Conservation (phyloP, 768 basidiomycete species). For the Pholiota molesta region DNA sequence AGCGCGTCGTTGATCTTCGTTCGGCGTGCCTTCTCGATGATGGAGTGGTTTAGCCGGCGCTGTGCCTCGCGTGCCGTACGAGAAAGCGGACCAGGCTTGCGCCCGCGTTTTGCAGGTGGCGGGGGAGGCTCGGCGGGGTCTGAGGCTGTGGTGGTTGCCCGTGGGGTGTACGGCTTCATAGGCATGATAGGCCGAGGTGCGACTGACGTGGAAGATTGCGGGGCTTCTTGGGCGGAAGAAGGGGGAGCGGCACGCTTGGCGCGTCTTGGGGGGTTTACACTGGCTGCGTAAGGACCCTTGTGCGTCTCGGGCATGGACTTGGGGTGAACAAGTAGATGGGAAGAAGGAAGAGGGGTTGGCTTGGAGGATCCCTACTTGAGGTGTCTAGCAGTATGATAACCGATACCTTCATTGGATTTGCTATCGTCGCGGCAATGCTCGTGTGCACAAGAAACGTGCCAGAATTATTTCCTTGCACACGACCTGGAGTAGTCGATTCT, state of each 20-base stretch:
- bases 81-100: conserved; percentile 73
- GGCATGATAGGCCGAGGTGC: conserved; percentile 28
- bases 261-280: conserved; percentile 41
- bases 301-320: not conserved
- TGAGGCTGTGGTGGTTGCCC: conserved; percentile 14
- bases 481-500: conserved; percentile 25
- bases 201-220: conserved; percentile 11
- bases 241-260: conserved; percentile 32
- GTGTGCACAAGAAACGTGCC: conserved; percentile 38
- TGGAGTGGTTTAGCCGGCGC: conserved; percentile 90
- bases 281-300: conserved; percentile 32
- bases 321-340: not conserved
- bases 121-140: conserved; percentile 13
- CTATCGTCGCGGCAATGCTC: conserved; percentile 21
- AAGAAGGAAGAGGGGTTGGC: not conserved
- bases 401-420: not conserved
- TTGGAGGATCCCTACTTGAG: no score
- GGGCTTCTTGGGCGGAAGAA: conserved; percentile 7
- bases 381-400: not conserved
- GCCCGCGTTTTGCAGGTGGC: conserved; percentile 58
- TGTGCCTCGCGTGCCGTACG: conserved; percentile 82
- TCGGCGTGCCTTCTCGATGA: conserved; percentile 91
- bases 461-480: conserved; percentile 27
- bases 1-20: conserved; percentile 97
- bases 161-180: conserved; percentile 22